Base-by-base conservation (phyloP, 345 rosid species). In the Eutrema yunnanense region DNA sequence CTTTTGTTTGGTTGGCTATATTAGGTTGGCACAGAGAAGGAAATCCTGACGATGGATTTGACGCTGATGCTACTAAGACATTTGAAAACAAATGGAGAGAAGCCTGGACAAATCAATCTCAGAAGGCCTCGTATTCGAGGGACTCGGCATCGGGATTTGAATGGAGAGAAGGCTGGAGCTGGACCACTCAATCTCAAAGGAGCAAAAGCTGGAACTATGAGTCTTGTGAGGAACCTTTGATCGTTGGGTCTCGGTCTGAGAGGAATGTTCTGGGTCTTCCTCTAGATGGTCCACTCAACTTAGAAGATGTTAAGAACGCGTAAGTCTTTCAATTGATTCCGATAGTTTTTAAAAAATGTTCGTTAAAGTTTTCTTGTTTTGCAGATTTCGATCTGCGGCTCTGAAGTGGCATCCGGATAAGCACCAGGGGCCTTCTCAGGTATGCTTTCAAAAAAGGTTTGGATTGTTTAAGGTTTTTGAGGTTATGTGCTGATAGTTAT, bases 401-500 rank as follows among this genome's bases (percentile, higher is more conserved):
- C 76, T 90, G 61, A 95, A 86, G 74, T 92, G 99, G 96, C 99
- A 95, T 82, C 99, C 99, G 5, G 96, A 92, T 78, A 92, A 80
- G 81, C 90, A 88, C 72, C 92, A 86, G 60, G 96, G 90, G 43
- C 73, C 89, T 79, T 81, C 86, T 47, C 87, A 85, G 91, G 92
- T 90, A 75, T 53, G 57, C 2, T 52, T 61, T 5, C 0, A 36
- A 61, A 42, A 5, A 40, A 49, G 81, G 53, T 29, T 56, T 57
- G 4, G 62, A 36, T 14, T 41, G 60, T 8, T 52, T 48, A 22
- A 40, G 34, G 9, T 11, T 11, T 3, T 6, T 57, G 5, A 34
- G 27, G 38, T 14, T 33, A 4, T 33, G 3, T 43, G 59, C 32
- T 43, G 51, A 36, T n/a, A 9, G 11, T 47, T 8, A 1, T 16